Percentiles rank a stretch among this genome's conserved stretches.
These are phyloP conservation scores for Chlorella sorokiniana DNA, from an alignment of 139 green algal genomes.

Conservation along the genomic window DNA sequence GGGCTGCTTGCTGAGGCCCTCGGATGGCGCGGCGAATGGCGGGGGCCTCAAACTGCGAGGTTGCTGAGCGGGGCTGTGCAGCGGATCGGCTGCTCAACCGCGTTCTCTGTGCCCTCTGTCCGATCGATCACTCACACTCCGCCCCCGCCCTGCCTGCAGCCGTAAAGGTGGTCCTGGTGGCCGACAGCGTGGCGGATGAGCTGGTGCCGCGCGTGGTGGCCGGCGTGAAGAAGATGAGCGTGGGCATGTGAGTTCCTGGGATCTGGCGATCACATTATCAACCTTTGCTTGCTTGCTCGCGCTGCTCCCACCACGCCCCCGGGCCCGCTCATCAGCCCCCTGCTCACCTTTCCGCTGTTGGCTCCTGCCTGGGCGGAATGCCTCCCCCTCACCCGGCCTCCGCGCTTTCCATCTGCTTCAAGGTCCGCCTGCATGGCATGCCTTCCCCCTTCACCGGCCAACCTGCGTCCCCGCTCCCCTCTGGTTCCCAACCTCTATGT, in stretches of 20 bases:
- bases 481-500: too few relatives aligned
- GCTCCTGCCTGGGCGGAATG: too few relatives aligned
- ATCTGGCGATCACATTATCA: not conserved
- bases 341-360: too few relatives aligned
- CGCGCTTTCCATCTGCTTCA: too few relatives aligned
- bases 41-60: too few relatives aligned
- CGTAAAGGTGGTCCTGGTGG: conserved; percentile 71
- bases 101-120: not conserved
- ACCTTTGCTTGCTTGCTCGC: too few relatives aligned
- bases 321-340: too few relatives aligned
- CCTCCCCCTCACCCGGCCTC: too few relatives aligned
- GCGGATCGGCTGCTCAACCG: not conserved
- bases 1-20: not conserved
- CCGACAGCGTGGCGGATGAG: conserved; percentile 67
- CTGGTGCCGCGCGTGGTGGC: conserved; percentile 48
- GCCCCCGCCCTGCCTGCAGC: not conserved
- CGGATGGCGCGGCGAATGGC: too few relatives aligned
- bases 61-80: not conserved
- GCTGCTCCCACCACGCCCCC: too few relatives aligned
- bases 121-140: not conserved
- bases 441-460: not conserved
- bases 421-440: not conserved
- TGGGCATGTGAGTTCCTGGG: conserved; percentile 57
- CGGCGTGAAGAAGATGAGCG: conserved; percentile 75
- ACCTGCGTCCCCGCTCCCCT: too few relatives aligned